These are phyloP conservation scores for Macadamia integrifolia DNA, from an alignment of 164 flowering plant genomes.

Conservation along the genomic window DNA sequence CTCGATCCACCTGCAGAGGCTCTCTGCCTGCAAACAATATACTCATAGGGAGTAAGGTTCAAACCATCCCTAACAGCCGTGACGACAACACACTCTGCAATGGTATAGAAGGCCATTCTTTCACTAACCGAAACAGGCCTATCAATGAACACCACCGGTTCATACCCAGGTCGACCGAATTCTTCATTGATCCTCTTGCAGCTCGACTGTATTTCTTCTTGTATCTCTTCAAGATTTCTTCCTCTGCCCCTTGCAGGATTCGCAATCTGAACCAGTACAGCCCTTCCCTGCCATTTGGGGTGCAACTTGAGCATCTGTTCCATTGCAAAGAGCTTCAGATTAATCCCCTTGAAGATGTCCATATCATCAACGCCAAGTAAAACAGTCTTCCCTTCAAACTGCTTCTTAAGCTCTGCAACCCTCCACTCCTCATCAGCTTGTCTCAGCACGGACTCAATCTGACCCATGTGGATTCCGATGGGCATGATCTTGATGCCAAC, in stretches of 20 bases:
- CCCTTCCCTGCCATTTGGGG: constrained; percentile 69
- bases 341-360: constrained; percentile 78
- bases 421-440: constrained; percentile 61
- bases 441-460: constrained; percentile 54
- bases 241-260: constrained; percentile 78
- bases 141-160: constrained; percentile 61
- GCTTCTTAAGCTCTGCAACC: constrained; percentile 54
- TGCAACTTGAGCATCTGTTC: constrained; percentile 63
- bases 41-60: constrained; percentile 79
- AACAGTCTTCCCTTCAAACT: constrained; percentile 67
- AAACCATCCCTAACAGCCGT: constrained; percentile 83
- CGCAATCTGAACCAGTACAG: constrained; percentile 64
- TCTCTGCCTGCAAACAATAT: constrained; percentile 64
- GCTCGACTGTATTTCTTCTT: constrained; percentile 45
- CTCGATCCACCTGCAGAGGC: constrained; percentile 24
- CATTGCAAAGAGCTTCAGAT: constrained; percentile 73
- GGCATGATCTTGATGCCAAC: constrained; percentile 79
- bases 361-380: constrained; percentile 77
- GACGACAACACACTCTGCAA: constrained; percentile 79
- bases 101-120: constrained; percentile 53
- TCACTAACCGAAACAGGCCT: constrained; percentile 52
- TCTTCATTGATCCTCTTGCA: constrained; percentile 52
- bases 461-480: constrained; percentile 74
- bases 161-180: constrained; percentile 52
- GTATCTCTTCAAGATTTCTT: constrained; percentile 54